These are phyloP conservation scores for Asclepias syriaca DNA, from an alignment of 257 asterid species.

Conservation along the genomic window DNA sequence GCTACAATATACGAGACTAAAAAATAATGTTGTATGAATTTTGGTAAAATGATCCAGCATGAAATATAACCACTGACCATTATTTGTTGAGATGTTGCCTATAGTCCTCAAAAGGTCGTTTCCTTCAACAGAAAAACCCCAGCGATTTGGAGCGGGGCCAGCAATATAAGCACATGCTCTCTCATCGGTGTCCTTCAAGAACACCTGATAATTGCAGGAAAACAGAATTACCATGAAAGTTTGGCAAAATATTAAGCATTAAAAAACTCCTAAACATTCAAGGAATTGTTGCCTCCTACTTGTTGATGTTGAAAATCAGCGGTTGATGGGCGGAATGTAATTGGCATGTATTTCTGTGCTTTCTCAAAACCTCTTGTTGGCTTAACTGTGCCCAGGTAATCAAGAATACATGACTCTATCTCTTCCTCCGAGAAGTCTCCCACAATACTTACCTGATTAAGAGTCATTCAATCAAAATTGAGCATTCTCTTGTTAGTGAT, in stretches of 20 bases:
- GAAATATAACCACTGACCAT: conserved; percentile 41
- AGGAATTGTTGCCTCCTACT: conserved; percentile 39
- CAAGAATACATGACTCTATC: conserved; percentile 87
- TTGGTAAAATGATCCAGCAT: background rate
- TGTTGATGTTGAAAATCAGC: conserved; percentile 84
- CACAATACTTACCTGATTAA: conserved; percentile 82
- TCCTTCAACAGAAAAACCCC: conserved; percentile 93
- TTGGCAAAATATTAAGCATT: background rate
- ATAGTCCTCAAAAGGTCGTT: conserved; percentile 61
- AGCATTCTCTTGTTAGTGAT: conserved; percentile 15
- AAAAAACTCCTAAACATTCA: conserved; percentile 2
- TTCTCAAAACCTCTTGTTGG: conserved; percentile 66
- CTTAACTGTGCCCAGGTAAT: conserved; percentile 83
- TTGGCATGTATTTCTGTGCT: conserved; percentile 64
- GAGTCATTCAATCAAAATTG: conserved; percentile 15
- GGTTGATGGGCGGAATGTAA: conserved; percentile 56
- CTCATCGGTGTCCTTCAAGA: conserved; percentile 95
- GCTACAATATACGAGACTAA: too few species aligned
- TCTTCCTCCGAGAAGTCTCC: conserved; percentile 98
- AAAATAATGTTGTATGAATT: too few species aligned
- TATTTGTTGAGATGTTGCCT: conserved; percentile 28
- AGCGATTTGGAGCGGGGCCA: conserved; percentile 99
- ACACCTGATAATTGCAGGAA: conserved; percentile 51
- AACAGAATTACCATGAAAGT: conserved; percentile 8
- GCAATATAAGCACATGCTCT: conserved; percentile 99